Base-by-base conservation (phyloP, 2,329 filamentous ascomycete species). In the Fusarium subglutinans region DNA sequence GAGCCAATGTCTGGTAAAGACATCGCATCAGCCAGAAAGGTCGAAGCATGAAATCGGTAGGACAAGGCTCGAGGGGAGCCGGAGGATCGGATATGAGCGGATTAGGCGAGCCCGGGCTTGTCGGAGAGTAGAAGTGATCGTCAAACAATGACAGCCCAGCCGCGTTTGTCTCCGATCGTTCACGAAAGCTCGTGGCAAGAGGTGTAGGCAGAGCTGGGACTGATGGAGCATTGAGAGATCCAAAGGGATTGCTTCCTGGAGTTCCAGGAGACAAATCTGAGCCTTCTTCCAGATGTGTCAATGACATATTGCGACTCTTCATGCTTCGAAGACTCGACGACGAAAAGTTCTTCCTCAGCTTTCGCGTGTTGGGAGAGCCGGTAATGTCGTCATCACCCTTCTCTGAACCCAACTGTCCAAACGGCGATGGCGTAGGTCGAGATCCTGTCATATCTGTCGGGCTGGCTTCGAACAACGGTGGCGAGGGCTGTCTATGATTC, bases 1-100 rank as follows among this genome's bases (percentile, higher is more conserved):
- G 96, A 24, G 92, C 93, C 50, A 99, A 90, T 1, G 95, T 98
- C 81, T 98, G 94, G 80, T 96, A 97, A 33, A 99, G 87, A 70
- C 93, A 95, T 62, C 96, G 91, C 94, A 99, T 98, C 50, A 99
- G 87, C 96, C 96, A 99, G 82, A 98, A 99, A 5, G 96, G 97
- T 26, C 96, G 91, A n/a, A 98, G 87, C 78, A 98, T 88, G 68
- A 92, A 92, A 45, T 97, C 94, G 41, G 93, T 94, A 2, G 96
- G 96, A 80, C 97, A 99, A 7, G 96, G 93, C 79, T 99, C 96
- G 10, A 99, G 87, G 0, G 94, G 90, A 28, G 92, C 88, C 18
- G 95, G 95, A 3, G 91, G 89, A 74, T 94, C 91, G 1, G 85
- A 79, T 18, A 87, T 85, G n/a, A 88, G 81, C 8, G 88, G 85